Conservation (phyloP, 192 early-diverging fungal genomes). For the Gamsiella multidivaricata region DNA sequence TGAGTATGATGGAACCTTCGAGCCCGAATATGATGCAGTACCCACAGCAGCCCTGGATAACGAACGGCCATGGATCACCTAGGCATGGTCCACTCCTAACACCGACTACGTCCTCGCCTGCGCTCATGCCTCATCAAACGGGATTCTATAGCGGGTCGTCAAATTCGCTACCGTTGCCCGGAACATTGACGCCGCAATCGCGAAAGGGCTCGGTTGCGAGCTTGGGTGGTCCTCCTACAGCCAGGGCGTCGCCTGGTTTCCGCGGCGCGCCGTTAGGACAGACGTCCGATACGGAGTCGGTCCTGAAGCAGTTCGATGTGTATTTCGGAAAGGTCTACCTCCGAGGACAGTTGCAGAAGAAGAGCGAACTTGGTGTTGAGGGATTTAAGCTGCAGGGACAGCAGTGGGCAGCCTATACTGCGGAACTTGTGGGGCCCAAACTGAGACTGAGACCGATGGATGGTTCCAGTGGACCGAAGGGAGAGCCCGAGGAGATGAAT, state of each 20-base stretch:
- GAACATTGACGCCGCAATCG: conserved; percentile 18
- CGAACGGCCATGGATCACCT: conserved; percentile 9
- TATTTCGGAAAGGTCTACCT: conserved; percentile 78
- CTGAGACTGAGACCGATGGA: conserved; percentile 70
- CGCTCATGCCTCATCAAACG: conserved; percentile 19
- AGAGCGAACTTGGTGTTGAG: conserved; percentile 71
- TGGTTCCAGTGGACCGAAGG: conserved; percentile 25
- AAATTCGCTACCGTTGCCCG: conserved; percentile 34
- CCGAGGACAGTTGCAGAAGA: conserved; percentile 77
- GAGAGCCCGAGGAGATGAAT: conserved; percentile 78
- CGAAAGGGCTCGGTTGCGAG: conserved; percentile 47
- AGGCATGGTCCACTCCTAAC: conserved; percentile 45
- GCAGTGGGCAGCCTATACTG: conserved; percentile 79
- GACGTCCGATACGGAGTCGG: conserved; percentile 58
- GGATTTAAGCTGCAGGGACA: conserved; percentile 68
- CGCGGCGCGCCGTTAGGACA: conserved; percentile 50
- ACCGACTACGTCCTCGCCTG: conserved; percentile 20
- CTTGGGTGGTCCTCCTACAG: conserved; percentile 4
- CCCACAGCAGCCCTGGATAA: conserved; percentile 19
- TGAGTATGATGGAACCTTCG: too few relatives aligned
- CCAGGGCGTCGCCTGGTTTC: conserved; percentile 36
- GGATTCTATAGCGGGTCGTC: conserved; percentile 12
- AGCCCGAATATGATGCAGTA: too few relatives aligned
- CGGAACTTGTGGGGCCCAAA: conserved; percentile 76
- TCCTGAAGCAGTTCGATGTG: conserved; percentile 68